phyloP scores from a whole-genome alignment of 2,329 filamentous ascomycete genomes.

The Botryotinia calthae region DNA sequence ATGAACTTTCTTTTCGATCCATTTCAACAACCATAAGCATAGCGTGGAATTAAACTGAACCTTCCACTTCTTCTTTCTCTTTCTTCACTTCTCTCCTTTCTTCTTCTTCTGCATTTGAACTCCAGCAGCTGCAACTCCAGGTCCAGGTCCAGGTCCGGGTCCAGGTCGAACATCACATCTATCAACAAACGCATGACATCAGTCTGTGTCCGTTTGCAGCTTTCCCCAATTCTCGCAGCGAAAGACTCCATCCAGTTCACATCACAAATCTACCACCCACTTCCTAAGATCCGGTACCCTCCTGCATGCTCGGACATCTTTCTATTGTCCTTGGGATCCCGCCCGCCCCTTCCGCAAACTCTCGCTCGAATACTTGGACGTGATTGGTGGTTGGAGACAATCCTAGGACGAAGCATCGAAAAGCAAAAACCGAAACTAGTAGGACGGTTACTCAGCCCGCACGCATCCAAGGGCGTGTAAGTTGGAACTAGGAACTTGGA shows the following conservation, averaged over 20 bases:
- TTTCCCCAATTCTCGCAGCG: background rate
- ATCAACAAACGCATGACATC: background rate
- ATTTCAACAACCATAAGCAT: background rate
- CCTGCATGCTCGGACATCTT: background rate
- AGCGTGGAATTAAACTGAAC: background rate
- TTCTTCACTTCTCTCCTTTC: background rate
- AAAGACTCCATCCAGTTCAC: background rate
- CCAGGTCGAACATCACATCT: no score
- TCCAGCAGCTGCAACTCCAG: background rate
- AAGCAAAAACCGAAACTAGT: conserved; percentile 3
- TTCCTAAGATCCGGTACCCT: background rate
- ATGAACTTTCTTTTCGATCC: background rate
- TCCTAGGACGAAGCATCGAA: background rate
- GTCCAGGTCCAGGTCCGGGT: background rate
- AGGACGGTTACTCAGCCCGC: conserved; percentile 11
- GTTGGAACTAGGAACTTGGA: background rate
- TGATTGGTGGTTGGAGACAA: background rate
- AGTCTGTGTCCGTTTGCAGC: background rate
- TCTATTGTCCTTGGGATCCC: background rate
- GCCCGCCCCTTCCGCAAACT: background rate
- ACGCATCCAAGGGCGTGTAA: background rate
- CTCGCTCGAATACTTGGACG: background rate
- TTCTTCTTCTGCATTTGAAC: no score
- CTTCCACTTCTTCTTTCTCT: background rate
- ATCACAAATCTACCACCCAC: background rate